Base-by-base conservation (phyloP, 139 green algal species). In the Closterium sp. region DNA sequence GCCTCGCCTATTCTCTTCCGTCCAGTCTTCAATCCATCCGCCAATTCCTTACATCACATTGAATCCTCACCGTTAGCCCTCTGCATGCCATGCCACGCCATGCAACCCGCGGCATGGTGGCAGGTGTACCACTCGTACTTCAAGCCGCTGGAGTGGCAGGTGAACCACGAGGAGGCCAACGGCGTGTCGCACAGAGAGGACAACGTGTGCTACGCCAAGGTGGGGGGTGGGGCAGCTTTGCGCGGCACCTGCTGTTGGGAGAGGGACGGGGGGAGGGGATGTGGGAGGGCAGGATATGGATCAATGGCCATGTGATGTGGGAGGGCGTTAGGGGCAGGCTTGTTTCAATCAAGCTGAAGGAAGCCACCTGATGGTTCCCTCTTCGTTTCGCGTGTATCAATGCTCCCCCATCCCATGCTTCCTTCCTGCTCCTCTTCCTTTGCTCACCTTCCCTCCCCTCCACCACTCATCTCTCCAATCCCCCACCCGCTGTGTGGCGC, bases 91-190 rank as follows among this genome's bases (percentile, higher is more conserved):
- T 66, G 38, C 38, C 38, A 9, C 19, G 38, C 38, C 38, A 66
- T 66, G 38, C 38, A 9, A 1, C 81, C 2, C 6, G n/a, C 81
- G 81, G 81, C 28, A 31, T 34, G n/a, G 33, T 7, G 76, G 81
- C 89, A 92, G 89, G 89, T 96, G 81, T 96, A 96, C 89, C 34
- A 93, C 43, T 95, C 93, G 3, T 95, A 95, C 91, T 93, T 96
- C 43, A 95, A 95, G 91, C 95, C 95, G 9, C 85, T 96, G 30
- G 95, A 96, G 92, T 96, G 95, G 95, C 81, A 86, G 34, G 33
- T 34, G 31, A 90, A 90, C 85, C 90, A 93, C 85, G 87, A 90
- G 86, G 90, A 89, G 85, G 32, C 76, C 85, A 69, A 69, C 32
- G 94, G 94, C 34, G 33, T 91, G 76, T 10, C 35, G 34, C 84